Evolutionary conservation across 108 stramenopile genomes (phyloP).

Genomic region (Stephanodiscus minutulus): DNA sequence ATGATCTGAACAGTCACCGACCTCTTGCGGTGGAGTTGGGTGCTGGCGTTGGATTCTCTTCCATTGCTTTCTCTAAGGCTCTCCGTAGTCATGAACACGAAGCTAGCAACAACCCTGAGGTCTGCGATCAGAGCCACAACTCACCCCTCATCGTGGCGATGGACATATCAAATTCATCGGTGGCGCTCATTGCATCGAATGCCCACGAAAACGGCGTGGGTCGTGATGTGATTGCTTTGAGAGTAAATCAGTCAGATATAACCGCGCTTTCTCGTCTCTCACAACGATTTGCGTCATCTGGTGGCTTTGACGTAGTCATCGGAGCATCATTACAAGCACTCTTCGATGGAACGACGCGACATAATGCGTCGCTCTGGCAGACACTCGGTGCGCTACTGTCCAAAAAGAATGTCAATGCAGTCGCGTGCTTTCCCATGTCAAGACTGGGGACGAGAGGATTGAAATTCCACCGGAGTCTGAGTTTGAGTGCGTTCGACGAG

Average conservation of each 20-base stretch:
- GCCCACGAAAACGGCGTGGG: slow-evolving; percentile 21
- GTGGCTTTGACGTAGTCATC: slow-evolving; percentile 53
- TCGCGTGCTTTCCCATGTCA: slow-evolving; percentile 51
- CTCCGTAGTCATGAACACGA: slow-evolving; percentile 2
- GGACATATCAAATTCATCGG: slow-evolving; percentile 19
- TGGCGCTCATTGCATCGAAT: slow-evolving; percentile 22
- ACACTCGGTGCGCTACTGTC: slow-evolving; percentile 47
- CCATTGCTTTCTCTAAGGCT: slow-evolving; percentile 49
- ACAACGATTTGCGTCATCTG: slow-evolving; percentile 19
- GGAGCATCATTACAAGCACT: slow-evolving; percentile 61
- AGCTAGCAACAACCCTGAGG: neutral
- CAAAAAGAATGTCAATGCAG: slow-evolving; percentile 31
- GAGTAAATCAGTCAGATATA: slow-evolving; percentile 9
- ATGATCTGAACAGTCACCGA: neutral
- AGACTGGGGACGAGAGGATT: slow-evolving; percentile 29
- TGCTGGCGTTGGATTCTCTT: slow-evolving; percentile 57
- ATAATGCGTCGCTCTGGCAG: slow-evolving; percentile 38
- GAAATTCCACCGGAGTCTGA: slow-evolving; percentile 11
- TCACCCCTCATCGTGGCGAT: slow-evolving; percentile 23
- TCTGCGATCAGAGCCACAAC: slow-evolving; percentile 14
- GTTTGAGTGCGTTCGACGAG: slow-evolving; percentile 48
- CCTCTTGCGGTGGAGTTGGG: slow-evolving; percentile 59
- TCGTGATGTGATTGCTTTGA: slow-evolving; percentile 4
- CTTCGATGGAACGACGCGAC: slow-evolving; percentile 47
- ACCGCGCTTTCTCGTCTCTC: slow-evolving; percentile 4